Evolutionary conservation across 495 filamentous ascomycete genomes (phyloP), one percentile per base, ranked within the genome.

Genomic region (Aspergillus nidulans): DNA sequence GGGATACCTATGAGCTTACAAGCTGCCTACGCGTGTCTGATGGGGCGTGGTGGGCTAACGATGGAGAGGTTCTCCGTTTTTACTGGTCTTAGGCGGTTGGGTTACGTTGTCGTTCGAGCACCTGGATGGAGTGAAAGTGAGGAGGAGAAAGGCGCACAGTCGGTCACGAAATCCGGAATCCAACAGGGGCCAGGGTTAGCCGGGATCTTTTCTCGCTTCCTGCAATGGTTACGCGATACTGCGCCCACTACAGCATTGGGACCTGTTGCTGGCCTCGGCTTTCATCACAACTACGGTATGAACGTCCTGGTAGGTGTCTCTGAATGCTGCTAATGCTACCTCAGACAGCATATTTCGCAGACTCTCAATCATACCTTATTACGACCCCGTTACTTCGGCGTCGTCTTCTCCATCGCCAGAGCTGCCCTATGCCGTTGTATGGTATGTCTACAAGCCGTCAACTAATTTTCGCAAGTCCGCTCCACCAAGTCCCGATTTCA

Each of bases 11-110:
- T 97, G 78, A 94, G 89, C 61, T 68, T 97, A 25, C 89, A 97
- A 68, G 91, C 87, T 5, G 91, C 88, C 1, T 98, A 97, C 74
- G 81, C 94, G 25, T 80, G 86, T 38, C 84, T 90, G 57, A 79
- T 89, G 59, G 89, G 86, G 13, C 69, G 73, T 16, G 83, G 82
- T 52, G 86, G 72, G 48, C 59, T 87, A 62, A 84, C 81, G 1
- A 65, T 96, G n/a, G 92, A 95, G 62, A 81, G 89, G 57, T 97
- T 88, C 63, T 84, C 85, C 21, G 94, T 98, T 2, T 98, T 88
- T 63, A 80, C 88, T 2, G 84, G 89, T 30, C 74, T 98, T 57
- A 92, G 85, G 66, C 77, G 94, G n/a, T 73, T 80, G 28, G 94
- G 94, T 6, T 97, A 96, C 71, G 79, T 86, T 8, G 75, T 97